A percentile compares a stretch with the other conserved stretches of the same genome.
These are phyloP conservation scores for Eucalyptus erythrocorys DNA, from an alignment of 345 rosid genomes.

Conservation along the genomic window DNA sequence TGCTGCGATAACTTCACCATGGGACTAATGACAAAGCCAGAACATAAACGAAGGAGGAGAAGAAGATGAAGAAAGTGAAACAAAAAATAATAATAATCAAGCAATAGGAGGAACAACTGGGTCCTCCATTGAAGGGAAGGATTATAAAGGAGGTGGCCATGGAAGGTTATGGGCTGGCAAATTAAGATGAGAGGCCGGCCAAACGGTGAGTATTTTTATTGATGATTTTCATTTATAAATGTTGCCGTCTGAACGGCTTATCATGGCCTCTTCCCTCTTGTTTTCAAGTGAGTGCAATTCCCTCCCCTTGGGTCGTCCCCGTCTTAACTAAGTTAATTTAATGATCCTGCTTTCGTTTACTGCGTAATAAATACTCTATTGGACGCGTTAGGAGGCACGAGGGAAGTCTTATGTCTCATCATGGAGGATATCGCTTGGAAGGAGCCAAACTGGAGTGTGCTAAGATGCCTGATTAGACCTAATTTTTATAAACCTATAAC, in stretches of 20 bases:
- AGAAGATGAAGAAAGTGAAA: neutral
- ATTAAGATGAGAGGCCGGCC: neutral
- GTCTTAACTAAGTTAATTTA: neutral
- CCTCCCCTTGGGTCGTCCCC: neutral
- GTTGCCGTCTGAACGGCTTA: slow-evolving; percentile 38
- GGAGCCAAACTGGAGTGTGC: neutral
- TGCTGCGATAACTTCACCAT: slow-evolving; percentile 32
- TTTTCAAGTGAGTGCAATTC: neutral
- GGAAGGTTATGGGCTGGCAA: slow-evolving; percentile 12
- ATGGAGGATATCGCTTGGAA: neutral
- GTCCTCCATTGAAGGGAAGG: slow-evolving; percentile 5
- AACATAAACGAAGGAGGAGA: neutral
- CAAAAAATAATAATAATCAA: neutral
- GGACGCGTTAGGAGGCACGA: neutral
- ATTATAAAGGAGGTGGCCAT: slow-evolving; percentile 14
- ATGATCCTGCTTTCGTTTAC: neutral
- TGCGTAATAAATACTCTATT: neutral
- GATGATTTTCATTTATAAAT: neutral
- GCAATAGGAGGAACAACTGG: neutral
- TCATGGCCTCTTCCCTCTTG: neutral
- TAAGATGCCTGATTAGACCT: neutral
- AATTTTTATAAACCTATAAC: neutral
- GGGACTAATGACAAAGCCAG: too few species aligned
- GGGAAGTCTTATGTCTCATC: neutral
- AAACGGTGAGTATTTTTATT: neutral